Base-by-base conservation (phyloP, 306 rosid species). In the Glycine soja region DNA sequence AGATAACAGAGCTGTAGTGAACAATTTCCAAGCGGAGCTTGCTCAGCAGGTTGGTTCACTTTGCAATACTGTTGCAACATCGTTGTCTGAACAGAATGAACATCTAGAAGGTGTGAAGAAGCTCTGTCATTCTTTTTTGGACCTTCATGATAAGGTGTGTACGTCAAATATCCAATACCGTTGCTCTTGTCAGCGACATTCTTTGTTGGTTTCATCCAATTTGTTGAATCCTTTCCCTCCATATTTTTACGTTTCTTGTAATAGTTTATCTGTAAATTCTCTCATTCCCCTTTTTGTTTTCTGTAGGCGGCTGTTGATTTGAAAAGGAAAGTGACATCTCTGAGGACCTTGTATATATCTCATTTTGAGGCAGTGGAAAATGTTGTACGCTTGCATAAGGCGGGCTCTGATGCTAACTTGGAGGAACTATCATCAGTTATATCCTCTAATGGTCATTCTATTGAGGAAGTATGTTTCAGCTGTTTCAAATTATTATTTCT, bases 311-410 rank as follows among this genome's bases (percentile, higher is more conserved):
- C 87, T 68, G 19, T 70, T 72, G 97, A 90, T 82, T 77, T 91
- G 73, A 93, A 87, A 87, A 87, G 80, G 80, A 93, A 90, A 82
- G 86, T 93, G 77, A 75, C 87, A 58, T 81, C 86, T 74, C 80
- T 92, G 40, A 92, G 92, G 89, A 70, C 84, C 45, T 75, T 89
- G 86, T 93, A 87, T 73, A 51, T 78, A 67, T 83, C 86, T 30
- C 86, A 96, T 77, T 76, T 91, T 14, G 97, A 96, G 86, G 97
- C 90, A 30, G 83, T 90, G 79, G 95, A 93, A 87, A 96, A 96
- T 85, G 97, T 93, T 71, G 98, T 96, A 75, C 91, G 92, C 74
- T 91, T 96, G 87, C 98, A 93, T 85, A 88, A 80, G 85, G 92
- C 99, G 1, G 73, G 70, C 85, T 93, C 97, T 18, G 86, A 92